Conservation (phyloP, 2,329 filamentous ascomycete species). For the Xylaria sp. region DNA sequence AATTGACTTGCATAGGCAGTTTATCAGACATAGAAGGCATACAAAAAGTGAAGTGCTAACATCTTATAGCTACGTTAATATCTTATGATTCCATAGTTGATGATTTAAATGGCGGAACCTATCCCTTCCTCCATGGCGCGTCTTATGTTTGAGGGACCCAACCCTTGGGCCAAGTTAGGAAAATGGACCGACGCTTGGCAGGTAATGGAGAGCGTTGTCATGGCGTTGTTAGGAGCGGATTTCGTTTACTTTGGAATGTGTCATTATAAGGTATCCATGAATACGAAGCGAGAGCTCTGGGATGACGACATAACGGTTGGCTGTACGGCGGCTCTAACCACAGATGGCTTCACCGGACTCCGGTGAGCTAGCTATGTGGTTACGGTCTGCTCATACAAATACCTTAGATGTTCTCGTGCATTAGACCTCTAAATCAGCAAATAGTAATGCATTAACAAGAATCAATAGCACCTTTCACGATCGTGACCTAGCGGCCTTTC, state of each 20-base stretch:
- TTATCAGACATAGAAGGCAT: background rate
- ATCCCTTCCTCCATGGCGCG: background rate
- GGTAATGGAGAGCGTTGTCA: conserved; percentile 8
- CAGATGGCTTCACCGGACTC: conserved; percentile 21
- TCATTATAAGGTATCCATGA: background rate
- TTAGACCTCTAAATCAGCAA: background rate
- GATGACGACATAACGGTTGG: conserved; percentile 13
- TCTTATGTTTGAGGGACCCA: conserved; percentile 5
- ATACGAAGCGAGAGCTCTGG: conserved; percentile 9
- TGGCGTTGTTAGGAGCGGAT: conserved; percentile 11
- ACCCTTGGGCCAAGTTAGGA: conserved; percentile 22
- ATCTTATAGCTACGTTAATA: background rate
- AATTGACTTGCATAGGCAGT: background rate
- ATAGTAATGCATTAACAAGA: background rate
- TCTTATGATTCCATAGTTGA: background rate
- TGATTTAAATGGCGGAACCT: background rate
- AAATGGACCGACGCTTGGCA: conserved; percentile 25
- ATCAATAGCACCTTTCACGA: background rate
- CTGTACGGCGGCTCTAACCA: conserved; percentile 15
- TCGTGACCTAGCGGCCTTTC: background rate
- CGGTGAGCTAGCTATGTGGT: background rate
- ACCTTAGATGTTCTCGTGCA: background rate
- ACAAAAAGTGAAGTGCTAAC: background rate
- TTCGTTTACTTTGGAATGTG: conserved; percentile 3
- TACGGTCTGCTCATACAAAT: conserved; percentile 18